Evolutionary conservation across 345 rosid genomes (phyloP), one percentile per base, ranked within the genome.

Genomic region (Eucalyptus regnans): DNA sequence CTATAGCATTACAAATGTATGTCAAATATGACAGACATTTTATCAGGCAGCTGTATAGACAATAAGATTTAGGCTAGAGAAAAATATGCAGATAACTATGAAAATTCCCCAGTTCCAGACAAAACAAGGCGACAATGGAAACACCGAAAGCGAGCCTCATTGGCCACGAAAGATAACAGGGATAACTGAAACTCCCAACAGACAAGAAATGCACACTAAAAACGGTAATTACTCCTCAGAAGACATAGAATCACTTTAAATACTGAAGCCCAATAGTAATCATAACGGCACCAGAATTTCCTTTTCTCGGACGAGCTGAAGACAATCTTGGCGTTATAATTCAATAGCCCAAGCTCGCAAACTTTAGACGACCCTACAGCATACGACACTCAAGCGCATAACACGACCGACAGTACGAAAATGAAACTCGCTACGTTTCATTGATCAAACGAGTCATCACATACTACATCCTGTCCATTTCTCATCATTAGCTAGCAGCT

Each of bases 191-290:
- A 8, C n/a, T 86, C 37, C 5, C 25, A 86, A 33, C 13, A 48
- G 44, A 14, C 22, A 43, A 31, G 37, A 37, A 62, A 62, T 89
- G 18, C 43, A 86, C 71, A 7, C 11, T 7, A n/a, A 66, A 62
- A 15, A 66, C 41, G 5, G 41, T 31, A 66, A 15, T 66, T 4
- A n/a, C 41, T 66, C 43, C 43, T 31, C 79, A 31, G 5, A 66
- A 43, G 43, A 15, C 79, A 66, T 66, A 50, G 43, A 64, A 79
- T 68, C 88, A 96, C 99, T 98, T 96, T 94, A 91, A 97, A 96
- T 64, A 97, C 95, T 81, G 99, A 97, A 87, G 98, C 96, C 98
- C 98, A 97, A 83, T 97, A 96, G 91, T 97, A 97, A 91, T 97
- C 99, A 92, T 93, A 94, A 50, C 94, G 99, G 90, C 99, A 96